Percentiles rank a stretch among this genome's conserved stretches.
Conservation (phyloP, 2,329 filamentous ascomycete genomes). For the Cephalotrichum gorgonifer region DNA sequence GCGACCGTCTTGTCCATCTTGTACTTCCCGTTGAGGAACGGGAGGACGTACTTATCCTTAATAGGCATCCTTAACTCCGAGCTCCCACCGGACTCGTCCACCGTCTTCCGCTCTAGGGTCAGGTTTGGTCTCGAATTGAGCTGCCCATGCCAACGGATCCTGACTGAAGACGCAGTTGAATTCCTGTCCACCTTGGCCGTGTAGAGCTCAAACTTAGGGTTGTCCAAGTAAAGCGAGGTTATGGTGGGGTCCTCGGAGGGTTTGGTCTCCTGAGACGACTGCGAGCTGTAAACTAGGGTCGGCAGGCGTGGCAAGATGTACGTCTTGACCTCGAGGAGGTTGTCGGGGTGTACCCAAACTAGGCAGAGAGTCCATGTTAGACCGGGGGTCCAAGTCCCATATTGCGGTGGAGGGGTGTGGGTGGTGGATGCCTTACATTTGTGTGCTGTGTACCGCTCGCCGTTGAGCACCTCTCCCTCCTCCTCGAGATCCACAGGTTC, state of each 20-base stretch:
- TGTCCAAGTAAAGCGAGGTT: constrained; percentile 95
- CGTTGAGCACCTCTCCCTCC: constrained; percentile 47
- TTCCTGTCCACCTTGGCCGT: constrained; percentile 70
- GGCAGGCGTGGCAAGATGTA: constrained; percentile 85
- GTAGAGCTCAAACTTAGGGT: constrained; percentile 75
- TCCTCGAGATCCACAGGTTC: constrained; percentile 35
- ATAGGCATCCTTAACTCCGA: constrained; percentile 72
- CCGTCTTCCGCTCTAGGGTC: constrained; percentile 79
- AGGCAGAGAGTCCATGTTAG: constrained; percentile 16
- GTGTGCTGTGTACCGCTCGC: constrained; percentile 71
- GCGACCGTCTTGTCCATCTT: constrained; percentile 82
- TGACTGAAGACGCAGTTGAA: constrained; percentile 68
- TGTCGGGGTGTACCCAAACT: constrained; percentile 95
- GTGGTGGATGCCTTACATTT: constrained; percentile 53
- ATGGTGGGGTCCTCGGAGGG: constrained; percentile 77
- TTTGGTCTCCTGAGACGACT: constrained; percentile 73
- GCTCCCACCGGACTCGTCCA: constrained; percentile 65
- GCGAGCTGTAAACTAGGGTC: constrained; percentile 85
- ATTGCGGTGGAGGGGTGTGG: not conserved
- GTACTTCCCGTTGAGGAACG: constrained; percentile 79
- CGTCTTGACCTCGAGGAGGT: constrained; percentile 94
- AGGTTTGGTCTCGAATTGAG: constrained; percentile 70
- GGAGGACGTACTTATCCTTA: constrained; percentile 88
- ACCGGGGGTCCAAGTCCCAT: not conserved
- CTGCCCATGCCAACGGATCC: constrained; percentile 86